Evolutionary conservation across 2,329 filamentous ascomycete species (phyloP).

Genomic region (Diaporthe nobilis): DNA sequence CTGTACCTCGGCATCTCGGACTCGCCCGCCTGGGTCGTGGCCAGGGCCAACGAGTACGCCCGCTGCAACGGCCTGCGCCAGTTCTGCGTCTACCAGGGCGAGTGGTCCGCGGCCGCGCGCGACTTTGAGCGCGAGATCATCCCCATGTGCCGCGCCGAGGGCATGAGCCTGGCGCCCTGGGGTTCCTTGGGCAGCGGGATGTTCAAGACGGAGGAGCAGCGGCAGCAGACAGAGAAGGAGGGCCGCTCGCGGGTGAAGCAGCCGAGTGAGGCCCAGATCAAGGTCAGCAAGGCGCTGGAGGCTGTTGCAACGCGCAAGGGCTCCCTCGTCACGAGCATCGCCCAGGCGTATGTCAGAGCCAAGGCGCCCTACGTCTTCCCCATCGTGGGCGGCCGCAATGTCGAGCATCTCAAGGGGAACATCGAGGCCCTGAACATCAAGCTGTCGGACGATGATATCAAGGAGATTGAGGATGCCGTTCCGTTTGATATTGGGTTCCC

Average conservation of each 20-base stretch:
- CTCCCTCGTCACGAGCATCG: conserved; percentile 62
- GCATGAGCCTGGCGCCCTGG: conserved; percentile 68
- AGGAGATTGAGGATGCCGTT: conserved; percentile 73
- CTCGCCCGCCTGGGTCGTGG: conserved; percentile 57
- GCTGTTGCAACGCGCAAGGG: conserved; percentile 62
- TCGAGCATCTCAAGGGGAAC: conserved; percentile 78
- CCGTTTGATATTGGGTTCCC: conserved; percentile 79
- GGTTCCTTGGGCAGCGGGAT: conserved; percentile 61
- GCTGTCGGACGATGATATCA: conserved; percentile 73
- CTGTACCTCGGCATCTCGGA: conserved; percentile 58
- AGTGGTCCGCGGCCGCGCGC: conserved; percentile 51
- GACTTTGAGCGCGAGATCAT: conserved; percentile 76
- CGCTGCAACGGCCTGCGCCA: conserved; percentile 52
- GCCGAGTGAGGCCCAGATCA: conserved; percentile 67
- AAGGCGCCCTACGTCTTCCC: conserved; percentile 82
- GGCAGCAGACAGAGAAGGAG: conserved; percentile 46
- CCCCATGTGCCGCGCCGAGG: conserved; percentile 73
- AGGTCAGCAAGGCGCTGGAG: conserved; percentile 62
- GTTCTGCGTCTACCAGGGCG: conserved; percentile 57
- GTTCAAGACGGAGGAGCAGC: conserved; percentile 53
- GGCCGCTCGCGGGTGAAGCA: conserved; percentile 51
- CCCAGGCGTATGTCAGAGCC: conserved; percentile 80
- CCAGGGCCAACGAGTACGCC: conserved; percentile 56
- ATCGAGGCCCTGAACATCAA: conserved; percentile 76
- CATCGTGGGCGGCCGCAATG: conserved; percentile 77